Conservation (phyloP, 805 yeast species). For the Torulaspora gathmanii region DNA sequence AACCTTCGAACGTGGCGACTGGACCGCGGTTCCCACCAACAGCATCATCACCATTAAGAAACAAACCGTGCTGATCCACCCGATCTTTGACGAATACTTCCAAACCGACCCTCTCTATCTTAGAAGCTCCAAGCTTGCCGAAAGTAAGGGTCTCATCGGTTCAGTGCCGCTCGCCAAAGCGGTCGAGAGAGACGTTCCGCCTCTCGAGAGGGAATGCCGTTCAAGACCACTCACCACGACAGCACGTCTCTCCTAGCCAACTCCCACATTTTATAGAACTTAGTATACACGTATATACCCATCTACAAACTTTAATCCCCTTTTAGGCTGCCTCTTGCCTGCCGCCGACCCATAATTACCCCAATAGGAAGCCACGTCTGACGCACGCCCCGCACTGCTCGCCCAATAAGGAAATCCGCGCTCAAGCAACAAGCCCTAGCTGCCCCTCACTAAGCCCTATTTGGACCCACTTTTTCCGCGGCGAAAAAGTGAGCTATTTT, state of each 20-base stretch:
- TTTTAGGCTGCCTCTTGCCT: background rate
- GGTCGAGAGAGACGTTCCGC: constrained; percentile 57
- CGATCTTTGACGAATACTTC: constrained; percentile 84
- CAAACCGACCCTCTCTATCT: constrained; percentile 61
- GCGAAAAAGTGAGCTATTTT: constrained; percentile 6
- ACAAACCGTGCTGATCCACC: constrained; percentile 86
- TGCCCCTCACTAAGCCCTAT: background rate
- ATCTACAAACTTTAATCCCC: background rate
- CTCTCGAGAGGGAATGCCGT: constrained; percentile 74
- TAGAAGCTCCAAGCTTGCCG: constrained; percentile 78
- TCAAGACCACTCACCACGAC: constrained; percentile 32
- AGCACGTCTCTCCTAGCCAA: constrained; percentile 2
- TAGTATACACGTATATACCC: background rate
- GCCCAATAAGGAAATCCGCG: background rate
- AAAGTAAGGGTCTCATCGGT: constrained; percentile 88
- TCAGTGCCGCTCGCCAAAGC: constrained; percentile 68
- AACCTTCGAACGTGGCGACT: constrained; percentile 93
- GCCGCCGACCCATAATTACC: background rate
- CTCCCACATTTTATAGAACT: background rate
- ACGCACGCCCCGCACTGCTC: constrained; percentile 2
- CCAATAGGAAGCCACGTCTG: background rate
- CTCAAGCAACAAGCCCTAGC: background rate
- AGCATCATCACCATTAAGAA: constrained; percentile 74
- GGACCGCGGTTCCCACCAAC: constrained; percentile 96
- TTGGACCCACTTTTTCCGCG: constrained; percentile 1